These are phyloP conservation scores for Agrostemma githago DNA, from an alignment of 148 eudicot species.

Conservation along the genomic window DNA sequence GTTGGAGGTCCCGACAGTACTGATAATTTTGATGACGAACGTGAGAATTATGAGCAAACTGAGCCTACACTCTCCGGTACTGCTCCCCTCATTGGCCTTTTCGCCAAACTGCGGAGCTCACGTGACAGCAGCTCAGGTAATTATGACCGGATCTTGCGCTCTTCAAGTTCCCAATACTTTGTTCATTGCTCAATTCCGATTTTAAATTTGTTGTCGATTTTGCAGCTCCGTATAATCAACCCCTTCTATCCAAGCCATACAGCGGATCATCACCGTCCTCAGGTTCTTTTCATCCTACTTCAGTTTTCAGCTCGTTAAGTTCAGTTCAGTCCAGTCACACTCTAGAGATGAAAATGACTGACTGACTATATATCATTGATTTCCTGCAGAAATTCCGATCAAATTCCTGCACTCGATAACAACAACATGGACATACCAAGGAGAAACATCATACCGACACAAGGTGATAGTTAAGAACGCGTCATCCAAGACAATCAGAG, in stretches of 20 bases:
- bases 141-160: background rate
- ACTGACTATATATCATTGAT: background rate
- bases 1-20: constrained; percentile 69
- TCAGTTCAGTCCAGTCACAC: too few relatives aligned
- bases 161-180: background rate
- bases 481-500: constrained; percentile 47
- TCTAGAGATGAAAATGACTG: background rate
- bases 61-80: constrained; percentile 70
- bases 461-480: constrained; percentile 59
- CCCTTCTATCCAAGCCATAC: background rate
- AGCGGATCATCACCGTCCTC: constrained; percentile 5
- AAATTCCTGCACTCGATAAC: constrained; percentile 66
- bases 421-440: constrained; percentile 45
- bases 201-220: background rate
- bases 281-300: background rate
- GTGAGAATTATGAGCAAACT: constrained; percentile 67
- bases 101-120: constrained; percentile 47
- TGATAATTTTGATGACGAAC: constrained; percentile 53
- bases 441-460: constrained; percentile 49
- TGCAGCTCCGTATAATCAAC: constrained; percentile 6
- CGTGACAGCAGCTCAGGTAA: constrained; percentile 25
- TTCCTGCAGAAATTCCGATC: constrained; percentile 42
- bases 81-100: constrained; percentile 83
- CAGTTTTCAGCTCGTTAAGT: too few relatives aligned
- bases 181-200: background rate